Percentiles rank a stretch among this genome's conserved stretches.
Evolutionary conservation across 371 early-diverging fungal species (phyloP).

Genomic region (Mucor indicus): DNA sequence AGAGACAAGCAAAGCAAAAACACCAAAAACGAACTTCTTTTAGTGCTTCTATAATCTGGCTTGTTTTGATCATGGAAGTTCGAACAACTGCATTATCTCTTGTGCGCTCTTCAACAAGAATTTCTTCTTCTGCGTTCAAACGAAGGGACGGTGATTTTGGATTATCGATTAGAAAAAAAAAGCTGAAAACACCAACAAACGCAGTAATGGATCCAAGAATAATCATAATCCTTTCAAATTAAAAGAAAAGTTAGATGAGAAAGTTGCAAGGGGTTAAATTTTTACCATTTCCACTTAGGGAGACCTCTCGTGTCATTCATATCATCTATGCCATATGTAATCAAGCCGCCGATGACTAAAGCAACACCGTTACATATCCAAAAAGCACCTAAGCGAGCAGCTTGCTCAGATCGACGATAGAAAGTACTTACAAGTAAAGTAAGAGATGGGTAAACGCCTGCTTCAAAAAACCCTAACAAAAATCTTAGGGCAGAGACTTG

Average conservation of each 20-base stretch:
- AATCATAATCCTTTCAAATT: conserved; percentile 35
- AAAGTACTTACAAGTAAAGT: conserved; percentile 34
- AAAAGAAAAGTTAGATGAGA: not conserved
- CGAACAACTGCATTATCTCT: conserved; percentile 37
- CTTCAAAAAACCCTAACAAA: conserved; percentile 29
- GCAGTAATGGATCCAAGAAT: conserved; percentile 29
- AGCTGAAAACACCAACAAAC: conserved; percentile 20
- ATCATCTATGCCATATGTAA: conserved; percentile 54
- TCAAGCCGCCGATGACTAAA: conserved; percentile 57
- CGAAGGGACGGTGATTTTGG: conserved; percentile 25
- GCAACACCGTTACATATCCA: conserved; percentile 50
- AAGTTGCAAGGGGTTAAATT: too few species aligned
- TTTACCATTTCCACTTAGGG: conserved; percentile 57
- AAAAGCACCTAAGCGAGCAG: conserved; percentile 33
- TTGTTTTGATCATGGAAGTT: conserved; percentile 24
- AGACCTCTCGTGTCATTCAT: conserved; percentile 42
- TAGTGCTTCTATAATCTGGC: conserved; percentile 35
- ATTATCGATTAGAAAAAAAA: conserved; percentile 36
- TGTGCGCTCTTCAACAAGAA: conserved; percentile 36
- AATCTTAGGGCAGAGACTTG: conserved; percentile 40
- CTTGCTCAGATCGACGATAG: conserved; percentile 37
- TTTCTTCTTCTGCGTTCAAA: conserved; percentile 34
- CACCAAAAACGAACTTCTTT: conserved; percentile 32
- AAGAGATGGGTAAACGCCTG: conserved; percentile 25
- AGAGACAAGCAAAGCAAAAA: conserved; percentile 23